phyloP scores from a whole-genome alignment of 176 grass and related monocot genomes.

The Cymbopogon citratus region DNA sequence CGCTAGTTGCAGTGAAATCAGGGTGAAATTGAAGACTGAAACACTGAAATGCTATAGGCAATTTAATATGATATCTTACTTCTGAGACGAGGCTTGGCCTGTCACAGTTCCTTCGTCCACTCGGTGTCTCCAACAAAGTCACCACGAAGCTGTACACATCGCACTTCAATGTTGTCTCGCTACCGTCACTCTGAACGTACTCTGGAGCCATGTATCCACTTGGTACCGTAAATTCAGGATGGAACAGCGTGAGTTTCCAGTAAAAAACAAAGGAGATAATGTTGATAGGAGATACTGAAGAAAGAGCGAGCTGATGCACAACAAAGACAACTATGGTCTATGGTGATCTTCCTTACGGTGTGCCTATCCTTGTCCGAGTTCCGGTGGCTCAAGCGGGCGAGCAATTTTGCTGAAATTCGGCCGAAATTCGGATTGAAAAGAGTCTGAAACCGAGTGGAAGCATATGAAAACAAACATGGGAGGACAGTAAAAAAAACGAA shows the following conservation, averaged over 20 bases:
- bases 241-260: neutral
- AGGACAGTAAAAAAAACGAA: no score
- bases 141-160: neutral
- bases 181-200: neutral
- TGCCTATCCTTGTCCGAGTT: neutral
- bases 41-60: neutral
- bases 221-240: neutral
- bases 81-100: neutral
- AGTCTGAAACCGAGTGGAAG: no score
- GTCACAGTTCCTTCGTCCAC: neutral
- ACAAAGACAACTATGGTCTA: no score
- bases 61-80: neutral
- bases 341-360: neutral
- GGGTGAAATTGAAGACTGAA: neutral
- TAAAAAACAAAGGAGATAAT: no score
- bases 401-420: no score
- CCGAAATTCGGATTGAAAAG: no score
- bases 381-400: neutral
- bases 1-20: neutral
- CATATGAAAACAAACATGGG: no score
- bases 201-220: slow-evolving; percentile 13
- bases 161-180: neutral
- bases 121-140: neutral
- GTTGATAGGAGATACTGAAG: neutral
- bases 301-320: neutral